Conservation (phyloP, 192 early-diverging fungal species). For the Linnemannia exigua region DNA sequence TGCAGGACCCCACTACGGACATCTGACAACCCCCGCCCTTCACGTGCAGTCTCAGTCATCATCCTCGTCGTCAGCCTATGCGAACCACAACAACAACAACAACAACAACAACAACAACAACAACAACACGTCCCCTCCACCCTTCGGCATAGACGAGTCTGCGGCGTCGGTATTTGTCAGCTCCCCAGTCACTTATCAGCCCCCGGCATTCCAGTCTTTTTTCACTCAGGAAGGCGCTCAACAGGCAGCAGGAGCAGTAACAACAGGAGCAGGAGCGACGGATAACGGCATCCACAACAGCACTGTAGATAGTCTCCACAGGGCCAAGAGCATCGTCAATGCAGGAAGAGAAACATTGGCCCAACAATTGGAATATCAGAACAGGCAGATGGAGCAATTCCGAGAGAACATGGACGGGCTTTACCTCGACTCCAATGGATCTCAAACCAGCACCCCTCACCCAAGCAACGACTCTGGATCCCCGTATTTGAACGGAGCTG, state of each 20-base stretch:
- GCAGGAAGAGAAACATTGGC: constrained; percentile 8
- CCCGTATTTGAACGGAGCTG: neutral
- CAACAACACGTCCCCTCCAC: neutral
- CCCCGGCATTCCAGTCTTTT: neutral
- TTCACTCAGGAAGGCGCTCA: neutral
- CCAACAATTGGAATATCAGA: constrained; percentile 31
- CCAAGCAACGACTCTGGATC: neutral
- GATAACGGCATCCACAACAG: neutral
- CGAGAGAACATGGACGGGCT: constrained; percentile 10
- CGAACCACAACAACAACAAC: neutral
- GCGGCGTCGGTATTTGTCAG: constrained; percentile 24
- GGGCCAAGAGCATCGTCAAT: neutral
- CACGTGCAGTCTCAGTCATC: neutral
- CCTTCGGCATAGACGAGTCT: neutral
- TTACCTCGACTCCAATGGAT: neutral
- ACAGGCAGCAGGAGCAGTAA: constrained; percentile 16
- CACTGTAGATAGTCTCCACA: neutral
- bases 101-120: neutral
- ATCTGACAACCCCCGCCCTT: neutral
- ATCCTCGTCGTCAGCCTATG: neutral
- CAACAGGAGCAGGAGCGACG: constrained; percentile 1
- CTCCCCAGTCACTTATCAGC: constrained; percentile 35
- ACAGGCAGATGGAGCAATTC: constrained; percentile 32
- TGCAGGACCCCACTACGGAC: neutral
- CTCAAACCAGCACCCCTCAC: neutral